These are phyloP conservation scores for Aspergillus kassunensis DNA, from an alignment of 495 filamentous ascomycete genomes.

Conservation along the genomic window DNA sequence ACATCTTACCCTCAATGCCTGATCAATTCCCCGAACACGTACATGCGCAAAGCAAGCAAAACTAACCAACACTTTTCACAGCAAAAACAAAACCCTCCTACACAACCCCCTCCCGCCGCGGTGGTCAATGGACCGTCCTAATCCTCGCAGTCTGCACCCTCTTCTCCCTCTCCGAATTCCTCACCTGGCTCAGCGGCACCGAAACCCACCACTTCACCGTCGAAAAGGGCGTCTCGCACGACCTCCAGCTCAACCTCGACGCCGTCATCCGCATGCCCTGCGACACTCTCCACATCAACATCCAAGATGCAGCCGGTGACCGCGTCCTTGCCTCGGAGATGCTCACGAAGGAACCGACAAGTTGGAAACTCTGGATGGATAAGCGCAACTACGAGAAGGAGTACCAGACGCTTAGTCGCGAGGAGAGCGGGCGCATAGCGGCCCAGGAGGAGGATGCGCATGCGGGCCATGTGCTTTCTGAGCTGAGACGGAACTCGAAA, in stretches of 20 bases:
- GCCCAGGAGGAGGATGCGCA: conserved; percentile 51
- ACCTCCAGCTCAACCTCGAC: conserved; percentile 92
- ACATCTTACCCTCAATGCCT: too few relatives aligned
- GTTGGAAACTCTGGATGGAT: conserved; percentile 78
- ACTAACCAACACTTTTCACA: conserved; percentile 28
- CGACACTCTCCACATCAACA: conserved; percentile 85
- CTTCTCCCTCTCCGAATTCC: conserved; percentile 72
- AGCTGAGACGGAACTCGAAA: conserved; percentile 34
- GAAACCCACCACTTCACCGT: conserved; percentile 89
- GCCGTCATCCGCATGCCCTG: conserved; percentile 90
- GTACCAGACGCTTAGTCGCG: conserved; percentile 48
- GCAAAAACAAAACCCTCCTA: conserved; percentile 97
- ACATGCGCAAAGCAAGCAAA: background rate
- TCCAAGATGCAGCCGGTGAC: conserved; percentile 93
- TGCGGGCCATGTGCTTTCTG: conserved; percentile 49
- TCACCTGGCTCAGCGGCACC: conserved; percentile 75
- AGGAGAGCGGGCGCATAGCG: conserved; percentile 36
- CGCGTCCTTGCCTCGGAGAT: conserved; percentile 76
- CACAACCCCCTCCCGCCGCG: conserved; percentile 71
- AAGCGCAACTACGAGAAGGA: conserved; percentile 64
- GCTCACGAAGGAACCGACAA: conserved; percentile 71
- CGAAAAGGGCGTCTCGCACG: conserved; percentile 84
- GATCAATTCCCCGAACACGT: too few relatives aligned
- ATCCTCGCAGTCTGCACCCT: conserved; percentile 67
- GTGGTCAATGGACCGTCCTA: conserved; percentile 88